These are phyloP conservation scores for Microbotryum intermedium DNA, from an alignment of 1,284 basidiomycete genomes.

Conservation along the genomic window DNA sequence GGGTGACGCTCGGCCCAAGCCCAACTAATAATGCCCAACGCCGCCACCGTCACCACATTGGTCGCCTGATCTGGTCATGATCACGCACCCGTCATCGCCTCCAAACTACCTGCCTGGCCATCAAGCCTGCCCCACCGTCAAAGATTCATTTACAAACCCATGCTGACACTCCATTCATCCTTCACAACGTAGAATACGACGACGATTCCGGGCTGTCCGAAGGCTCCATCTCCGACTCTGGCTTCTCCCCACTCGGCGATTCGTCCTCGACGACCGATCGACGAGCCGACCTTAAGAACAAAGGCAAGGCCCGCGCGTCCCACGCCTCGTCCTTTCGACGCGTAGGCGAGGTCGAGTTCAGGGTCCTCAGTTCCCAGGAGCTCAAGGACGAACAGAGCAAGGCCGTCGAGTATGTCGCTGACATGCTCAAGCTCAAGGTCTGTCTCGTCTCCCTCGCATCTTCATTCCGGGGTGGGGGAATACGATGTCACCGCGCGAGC, in stretches of 20 bases:
- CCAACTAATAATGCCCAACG: too few species aligned
- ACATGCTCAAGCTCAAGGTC: slow-evolving; percentile 76
- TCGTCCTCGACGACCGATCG: slow-evolving; percentile 1
- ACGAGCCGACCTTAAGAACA: slow-evolving; percentile 30
- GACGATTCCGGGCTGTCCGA: slow-evolving; percentile 9
- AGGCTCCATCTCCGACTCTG: slow-evolving; percentile 17
- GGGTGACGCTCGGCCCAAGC: too few species aligned
- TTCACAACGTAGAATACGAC: slow-evolving; percentile 4
- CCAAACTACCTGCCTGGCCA: neutral
- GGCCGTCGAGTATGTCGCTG: slow-evolving; percentile 73
- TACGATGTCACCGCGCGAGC: too few species aligned
- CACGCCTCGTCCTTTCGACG: slow-evolving; percentile 42
- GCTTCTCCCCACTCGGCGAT: slow-evolving; percentile 19
- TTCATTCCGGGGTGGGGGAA: too few species aligned
- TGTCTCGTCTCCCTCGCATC: slow-evolving; percentile 32
- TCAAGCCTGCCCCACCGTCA: neutral
- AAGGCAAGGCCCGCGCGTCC: slow-evolving; percentile 43
- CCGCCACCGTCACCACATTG: too few species aligned
- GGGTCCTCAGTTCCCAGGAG: slow-evolving; percentile 34
- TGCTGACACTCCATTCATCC: neutral
- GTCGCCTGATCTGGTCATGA: too few species aligned
- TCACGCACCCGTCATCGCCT: neutral
- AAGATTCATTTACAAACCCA: neutral
- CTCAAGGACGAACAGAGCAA: slow-evolving; percentile 66
- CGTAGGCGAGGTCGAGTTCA: slow-evolving; percentile 51